Base-by-base conservation (phyloP, 495 filamentous ascomycete genomes). In the Talaromyces liani region DNA sequence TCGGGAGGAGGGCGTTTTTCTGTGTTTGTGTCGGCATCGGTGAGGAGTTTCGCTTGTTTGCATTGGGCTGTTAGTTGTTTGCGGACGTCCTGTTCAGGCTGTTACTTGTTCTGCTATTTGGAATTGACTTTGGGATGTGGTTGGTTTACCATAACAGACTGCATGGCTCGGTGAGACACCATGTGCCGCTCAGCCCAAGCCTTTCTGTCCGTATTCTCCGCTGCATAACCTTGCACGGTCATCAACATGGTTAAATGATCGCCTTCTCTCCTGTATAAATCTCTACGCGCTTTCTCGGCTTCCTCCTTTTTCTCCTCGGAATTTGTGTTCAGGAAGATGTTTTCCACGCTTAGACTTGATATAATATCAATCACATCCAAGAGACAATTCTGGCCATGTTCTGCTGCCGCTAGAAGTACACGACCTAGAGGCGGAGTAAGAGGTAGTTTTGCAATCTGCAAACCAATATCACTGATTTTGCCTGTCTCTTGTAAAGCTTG, bases 351-450 rank as follows among this genome's bases (percentile, higher is more conserved):
- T 12, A 98, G 82, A 66, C 87, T 90, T 0, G 95, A 87, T 64
- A 98, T 90, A 61, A 97, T 90, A 70, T 99, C 95, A 62, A 99
- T 95, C 12, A 86, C 86, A 67, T 97, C 94, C 0, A 85, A 68
- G 6, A 98, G 71, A 66, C 92, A 94, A 45, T 90, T 82, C 6
- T 78, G 76, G 6, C 88, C 83, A 1, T 86, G 79, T 2, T 88
- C 82, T 1, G 87, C 85, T 2, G 93, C 92, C 27, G 92, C 92
- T 9, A 98, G 74, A 0, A 97, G 73, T 2, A 94, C 91, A 5
- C 93, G 85, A 1, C 89, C 91, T 10, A 96, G 87, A 0, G 88
- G 83, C 0, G 92, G 92, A 2, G 90, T 85, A 18, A 99, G 81
- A 2, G 95, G 95, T 22, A 97, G 84, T 54, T 83, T 83, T 2